These are phyloP conservation scores for Ganoderma resinaceum DNA, from an alignment of 1,284 basidiomycete genomes.

Conservation along the genomic window DNA sequence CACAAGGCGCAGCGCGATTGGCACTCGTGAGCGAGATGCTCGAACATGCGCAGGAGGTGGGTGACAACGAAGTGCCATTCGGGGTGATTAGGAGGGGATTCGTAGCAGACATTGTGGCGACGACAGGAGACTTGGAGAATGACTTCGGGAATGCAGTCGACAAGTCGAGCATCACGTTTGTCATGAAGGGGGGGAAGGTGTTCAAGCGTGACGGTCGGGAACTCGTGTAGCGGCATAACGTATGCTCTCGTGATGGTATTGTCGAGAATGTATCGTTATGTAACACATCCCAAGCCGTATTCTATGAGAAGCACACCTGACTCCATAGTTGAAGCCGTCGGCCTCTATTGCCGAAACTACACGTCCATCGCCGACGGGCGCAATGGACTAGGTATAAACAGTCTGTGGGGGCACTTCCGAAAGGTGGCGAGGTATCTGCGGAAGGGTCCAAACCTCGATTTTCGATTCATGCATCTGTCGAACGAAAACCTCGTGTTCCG, in stretches of 20 bases:
- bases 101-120: constrained; percentile 65
- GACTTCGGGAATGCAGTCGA: constrained; percentile 57
- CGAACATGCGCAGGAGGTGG: constrained; percentile 41
- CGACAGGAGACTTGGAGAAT: constrained; percentile 51
- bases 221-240: constrained; percentile 21
- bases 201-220: constrained; percentile 52
- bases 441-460: neutral
- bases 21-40: constrained; percentile 39
- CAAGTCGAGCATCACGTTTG: constrained; percentile 53
- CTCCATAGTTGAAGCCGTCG: neutral
- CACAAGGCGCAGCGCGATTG: constrained; percentile 43
- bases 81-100: constrained; percentile 59
- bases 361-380: neutral
- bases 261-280: neutral
- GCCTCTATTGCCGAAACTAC: neutral
- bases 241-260: neutral
- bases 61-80: constrained; percentile 66
- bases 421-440: neutral
- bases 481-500: neutral
- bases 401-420: neutral
- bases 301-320: neutral
- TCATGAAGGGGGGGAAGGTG: constrained; percentile 64
- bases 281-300: neutral
- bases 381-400: neutral
- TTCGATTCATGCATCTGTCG: neutral